Percentiles rank a stretch among this genome's conserved stretches.
Conservation (phyloP, 208 protist species). For the Naegleria fowleri region DNA sequence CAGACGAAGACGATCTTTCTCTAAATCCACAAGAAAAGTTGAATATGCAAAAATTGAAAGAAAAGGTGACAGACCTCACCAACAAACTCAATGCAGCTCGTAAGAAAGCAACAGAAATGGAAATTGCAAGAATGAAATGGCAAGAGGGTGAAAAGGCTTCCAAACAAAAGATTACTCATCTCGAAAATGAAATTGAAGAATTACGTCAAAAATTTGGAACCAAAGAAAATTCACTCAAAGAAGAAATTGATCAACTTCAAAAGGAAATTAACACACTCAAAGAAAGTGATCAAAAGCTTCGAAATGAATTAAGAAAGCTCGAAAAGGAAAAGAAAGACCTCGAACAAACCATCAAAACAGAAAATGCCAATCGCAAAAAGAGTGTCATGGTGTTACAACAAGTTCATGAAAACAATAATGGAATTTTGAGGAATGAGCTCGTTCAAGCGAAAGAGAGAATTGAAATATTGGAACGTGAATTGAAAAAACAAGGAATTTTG, state of each 20-base stretch:
- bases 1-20: background rate
- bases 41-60: background rate
- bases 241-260: background rate
- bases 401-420: background rate
- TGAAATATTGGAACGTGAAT: background rate
- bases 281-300: background rate
- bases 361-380: background rate
- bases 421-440: background rate
- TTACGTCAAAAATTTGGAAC: background rate
- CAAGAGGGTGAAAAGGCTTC: background rate
- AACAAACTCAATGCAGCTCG: background rate
- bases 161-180: background rate
- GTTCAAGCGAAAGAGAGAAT: background rate
- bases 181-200: background rate
- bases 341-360: background rate
- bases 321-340: background rate
- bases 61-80: background rate
- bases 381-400: background rate
- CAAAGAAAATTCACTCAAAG: background rate
- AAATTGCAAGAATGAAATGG: constrained; percentile 14
- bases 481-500: background rate
- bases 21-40: background rate
- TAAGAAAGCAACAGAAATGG: background rate
- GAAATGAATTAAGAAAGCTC: background rate
- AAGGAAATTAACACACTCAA: background rate